These are phyloP conservation scores for Gossypium rotundifolium DNA, from an alignment of 345 rosid species.

Conservation along the genomic window DNA sequence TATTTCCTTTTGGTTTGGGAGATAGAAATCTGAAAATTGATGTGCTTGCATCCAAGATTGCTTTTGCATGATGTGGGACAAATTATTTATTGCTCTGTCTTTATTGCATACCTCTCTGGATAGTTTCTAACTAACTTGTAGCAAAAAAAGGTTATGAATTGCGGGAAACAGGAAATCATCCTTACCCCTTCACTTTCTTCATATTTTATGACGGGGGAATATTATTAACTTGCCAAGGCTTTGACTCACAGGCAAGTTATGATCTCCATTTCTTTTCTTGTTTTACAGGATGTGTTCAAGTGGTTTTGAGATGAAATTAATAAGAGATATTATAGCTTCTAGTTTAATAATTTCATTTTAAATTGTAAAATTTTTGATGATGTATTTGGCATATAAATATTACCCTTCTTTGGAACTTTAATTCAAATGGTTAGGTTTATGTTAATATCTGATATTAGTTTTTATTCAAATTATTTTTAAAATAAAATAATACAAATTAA, in stretches of 20 bases:
- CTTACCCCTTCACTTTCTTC: not conserved
- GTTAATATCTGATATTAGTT: too few species aligned
- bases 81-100: not conserved
- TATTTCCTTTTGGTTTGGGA: not conserved
- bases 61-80: not conserved
- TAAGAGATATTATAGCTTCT: accelerated
- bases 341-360: too few species aligned
- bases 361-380: too few species aligned
- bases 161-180: not conserved
- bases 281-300: not conserved
- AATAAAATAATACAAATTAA: too few species aligned
- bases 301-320: too few species aligned
- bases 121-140: not conserved
- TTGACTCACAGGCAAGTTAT: slow-evolving; percentile 54
- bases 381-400: too few species aligned
- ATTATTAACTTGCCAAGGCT: slow-evolving; percentile 56
- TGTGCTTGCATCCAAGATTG: not conserved
- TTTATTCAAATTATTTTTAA: too few species aligned
- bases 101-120: not conserved
- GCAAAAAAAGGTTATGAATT: slow-evolving; percentile 4
- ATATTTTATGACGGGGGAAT: slow-evolving; percentile 41
- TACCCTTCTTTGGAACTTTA: too few species aligned
- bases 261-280: not conserved
- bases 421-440: too few species aligned
- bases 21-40: not conserved